Conservation (phyloP, 495 filamentous ascomycete species). For the Aspergillus biplanus region DNA sequence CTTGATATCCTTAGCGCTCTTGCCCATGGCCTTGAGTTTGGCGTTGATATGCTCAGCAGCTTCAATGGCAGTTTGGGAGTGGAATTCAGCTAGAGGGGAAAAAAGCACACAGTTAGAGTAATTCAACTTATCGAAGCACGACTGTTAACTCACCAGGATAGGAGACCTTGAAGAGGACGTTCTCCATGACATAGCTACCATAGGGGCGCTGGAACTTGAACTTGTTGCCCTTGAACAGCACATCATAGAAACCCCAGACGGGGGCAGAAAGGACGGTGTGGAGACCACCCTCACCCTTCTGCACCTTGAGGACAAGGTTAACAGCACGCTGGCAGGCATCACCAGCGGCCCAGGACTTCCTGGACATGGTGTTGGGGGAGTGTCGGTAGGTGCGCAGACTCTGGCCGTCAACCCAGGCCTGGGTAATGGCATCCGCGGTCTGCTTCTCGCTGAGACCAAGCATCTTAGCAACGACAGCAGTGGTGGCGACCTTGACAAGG, state of each 20-base stretch:
- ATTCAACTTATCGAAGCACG: neutral
- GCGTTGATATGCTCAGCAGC: constrained; percentile 84
- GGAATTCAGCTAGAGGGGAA: constrained; percentile 79
- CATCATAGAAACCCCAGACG: constrained; percentile 98
- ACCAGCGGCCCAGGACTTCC: constrained; percentile 98
- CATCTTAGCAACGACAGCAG: constrained; percentile 93
- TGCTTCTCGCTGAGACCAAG: constrained; percentile 85
- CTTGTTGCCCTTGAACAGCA: constrained; percentile 91
- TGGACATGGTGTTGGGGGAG: constrained; percentile 97
- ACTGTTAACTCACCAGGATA: constrained; percentile 71
- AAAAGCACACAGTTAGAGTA: constrained; percentile 5
- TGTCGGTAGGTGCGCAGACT: constrained; percentile 95
- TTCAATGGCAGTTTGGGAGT: constrained; percentile 98
- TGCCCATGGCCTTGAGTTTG: constrained; percentile 80
- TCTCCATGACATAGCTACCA: constrained; percentile 99
- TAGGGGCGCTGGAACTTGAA: constrained; percentile 96
- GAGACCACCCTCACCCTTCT: constrained; percentile 86
- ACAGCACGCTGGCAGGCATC: constrained; percentile 97
- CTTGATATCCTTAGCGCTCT: constrained; percentile 94
- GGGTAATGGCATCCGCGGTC: constrained; percentile 92
- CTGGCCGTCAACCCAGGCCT: constrained; percentile 97
- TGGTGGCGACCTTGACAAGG: constrained; percentile 94
- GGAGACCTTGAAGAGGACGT: constrained; percentile 98
- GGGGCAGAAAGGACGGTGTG: constrained; percentile 92
- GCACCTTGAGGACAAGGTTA: constrained; percentile 91